phyloP scores from a whole-genome alignment of 2,329 filamentous ascomycete genomes.

The Penicillium polonicum region DNA sequence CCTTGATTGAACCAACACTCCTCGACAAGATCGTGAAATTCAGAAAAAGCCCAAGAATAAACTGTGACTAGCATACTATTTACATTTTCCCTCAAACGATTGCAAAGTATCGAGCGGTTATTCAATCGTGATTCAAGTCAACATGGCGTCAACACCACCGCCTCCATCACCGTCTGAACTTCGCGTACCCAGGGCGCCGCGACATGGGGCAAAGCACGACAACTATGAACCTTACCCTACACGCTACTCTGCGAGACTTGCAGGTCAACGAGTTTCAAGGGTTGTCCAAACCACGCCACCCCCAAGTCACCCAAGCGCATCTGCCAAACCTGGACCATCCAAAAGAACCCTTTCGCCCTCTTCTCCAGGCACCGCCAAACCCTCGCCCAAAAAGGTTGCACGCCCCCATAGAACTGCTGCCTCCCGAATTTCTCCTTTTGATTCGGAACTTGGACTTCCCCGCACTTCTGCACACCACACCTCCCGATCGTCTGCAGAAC shows the following conservation, averaged over 20 bases:
- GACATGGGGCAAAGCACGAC: constrained; percentile 48
- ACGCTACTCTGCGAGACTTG: constrained; percentile 42
- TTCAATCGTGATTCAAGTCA: background rate
- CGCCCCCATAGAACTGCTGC: constrained; percentile 1
- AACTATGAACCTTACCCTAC: constrained; percentile 42
- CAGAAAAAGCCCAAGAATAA: constrained; percentile 1
- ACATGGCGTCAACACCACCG: constrained; percentile 49
- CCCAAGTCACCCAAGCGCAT: constrained; percentile 27
- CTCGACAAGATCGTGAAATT: background rate
- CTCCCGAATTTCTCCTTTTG: constrained; percentile 6
- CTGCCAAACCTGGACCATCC: constrained; percentile 17
- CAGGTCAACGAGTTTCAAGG: constrained; percentile 33
- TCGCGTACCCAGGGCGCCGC: constrained; percentile 46
- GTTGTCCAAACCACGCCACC: constrained; percentile 32
- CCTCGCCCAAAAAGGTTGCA: constrained; percentile 28
- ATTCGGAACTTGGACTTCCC: constrained; percentile 20
- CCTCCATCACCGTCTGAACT: constrained; percentile 34
- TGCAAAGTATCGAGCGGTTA: background rate
- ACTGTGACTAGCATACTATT: background rate
- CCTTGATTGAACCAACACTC: constrained; percentile 15
- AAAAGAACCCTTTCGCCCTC: constrained; percentile 16
- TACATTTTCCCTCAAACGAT: background rate
- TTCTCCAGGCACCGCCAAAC: constrained; percentile 8
- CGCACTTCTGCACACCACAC: constrained; percentile 23
- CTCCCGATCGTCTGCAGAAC: constrained; percentile 25